Conservation (phyloP, 2,329 filamentous ascomycete genomes). For the Pseudogymnoascus sp. region DNA sequence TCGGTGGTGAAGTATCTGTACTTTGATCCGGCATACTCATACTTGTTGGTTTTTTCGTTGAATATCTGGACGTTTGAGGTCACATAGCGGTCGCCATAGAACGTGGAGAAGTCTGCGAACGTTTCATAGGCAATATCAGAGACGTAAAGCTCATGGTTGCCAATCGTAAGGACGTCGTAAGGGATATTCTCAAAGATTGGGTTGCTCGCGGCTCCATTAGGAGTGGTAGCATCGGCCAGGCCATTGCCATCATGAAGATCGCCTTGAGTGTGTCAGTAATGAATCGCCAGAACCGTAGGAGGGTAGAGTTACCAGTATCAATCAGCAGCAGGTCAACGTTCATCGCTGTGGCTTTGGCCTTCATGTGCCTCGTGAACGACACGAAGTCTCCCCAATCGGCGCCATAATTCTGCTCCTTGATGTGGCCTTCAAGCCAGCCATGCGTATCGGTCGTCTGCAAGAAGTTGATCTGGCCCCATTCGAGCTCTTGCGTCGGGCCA, state of each 20-base stretch:
- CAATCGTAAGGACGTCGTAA: slow-evolving; percentile 78
- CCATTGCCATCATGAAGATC: slow-evolving; percentile 93
- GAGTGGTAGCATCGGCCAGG: slow-evolving; percentile 81
- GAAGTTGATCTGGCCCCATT: slow-evolving; percentile 94
- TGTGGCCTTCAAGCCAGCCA: slow-evolving; percentile 89
- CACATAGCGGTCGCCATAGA: slow-evolving; percentile 74
- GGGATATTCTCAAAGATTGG: slow-evolving; percentile 78
- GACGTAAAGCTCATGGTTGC: slow-evolving; percentile 94
- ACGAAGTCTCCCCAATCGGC: slow-evolving; percentile 98
- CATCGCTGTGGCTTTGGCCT: slow-evolving; percentile 66
- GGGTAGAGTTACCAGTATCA: slow-evolving; percentile 51
- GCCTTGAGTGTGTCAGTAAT: slow-evolving; percentile 37
- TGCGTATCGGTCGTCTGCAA: slow-evolving; percentile 96
- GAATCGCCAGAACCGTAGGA: background rate
- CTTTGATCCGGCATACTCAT: slow-evolving; percentile 68
- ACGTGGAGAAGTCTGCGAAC: slow-evolving; percentile 71
- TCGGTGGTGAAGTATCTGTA: slow-evolving; percentile 88
- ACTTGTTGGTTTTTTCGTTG: slow-evolving; percentile 46
- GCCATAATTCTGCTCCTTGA: slow-evolving; percentile 87
- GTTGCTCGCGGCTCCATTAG: slow-evolving; percentile 83
- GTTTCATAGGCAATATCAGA: slow-evolving; percentile 71
- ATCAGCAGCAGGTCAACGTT: slow-evolving; percentile 85
- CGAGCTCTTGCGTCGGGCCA: slow-evolving; percentile 58
- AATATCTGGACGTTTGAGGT: slow-evolving; percentile 91
- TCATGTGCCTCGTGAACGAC: slow-evolving; percentile 82